Evolutionary conservation across 352 stramenopile species (phyloP), one percentile per base, ranked within the genome.

Genomic region (Ophiocytium majus): DNA sequence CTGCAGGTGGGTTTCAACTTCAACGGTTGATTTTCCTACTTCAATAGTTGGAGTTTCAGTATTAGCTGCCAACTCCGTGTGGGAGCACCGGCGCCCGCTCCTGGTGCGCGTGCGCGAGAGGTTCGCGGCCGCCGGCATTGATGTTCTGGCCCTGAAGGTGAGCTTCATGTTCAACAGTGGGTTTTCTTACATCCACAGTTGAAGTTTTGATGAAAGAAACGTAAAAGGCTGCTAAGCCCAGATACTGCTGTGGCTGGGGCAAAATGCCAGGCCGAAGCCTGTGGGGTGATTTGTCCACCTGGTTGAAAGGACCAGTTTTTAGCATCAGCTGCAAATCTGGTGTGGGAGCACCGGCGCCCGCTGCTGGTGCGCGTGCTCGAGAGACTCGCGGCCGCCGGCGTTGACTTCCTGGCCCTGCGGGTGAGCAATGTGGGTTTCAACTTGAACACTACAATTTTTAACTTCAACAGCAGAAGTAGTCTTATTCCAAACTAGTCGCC

Each of bases 331-430:
- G n/a, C n/a, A n/a, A n/a, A n/a, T n/a, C n/a, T n/a, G n/a, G n/a
- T n/a, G 5, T 5, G 43, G 5, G 5, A 14, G 43, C 5, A 57
- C 5, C 5, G 43, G 43, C 43, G 43, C 43, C 43, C 5, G 14
- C 5, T 14, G 14, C 5, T 57, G 43, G 5, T 14, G 43, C 43
- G 36, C 31, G 36, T 81, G 19, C 31, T 81, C 1, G 75, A 81
- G 50, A 81, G 17, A 9, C 32, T 81, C 10, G 75, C 36, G 5
- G 32, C 36, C 9, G 50, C 37, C 9, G 75, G 23, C 14, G 66
- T 78, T 43, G 75, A 81, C 36, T 37, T 81, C 31, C 35, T 81
- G 35, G 19, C 75, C 28, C 75, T 81, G 1, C 43, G 14, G 43
- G n/a, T n/a, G n/a, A n/a, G n/a, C n/a, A n/a, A n/a, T n/a, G 43